Conservation (phyloP, 2,329 filamentous ascomycete species). For the Pseudonectria buxi region DNA sequence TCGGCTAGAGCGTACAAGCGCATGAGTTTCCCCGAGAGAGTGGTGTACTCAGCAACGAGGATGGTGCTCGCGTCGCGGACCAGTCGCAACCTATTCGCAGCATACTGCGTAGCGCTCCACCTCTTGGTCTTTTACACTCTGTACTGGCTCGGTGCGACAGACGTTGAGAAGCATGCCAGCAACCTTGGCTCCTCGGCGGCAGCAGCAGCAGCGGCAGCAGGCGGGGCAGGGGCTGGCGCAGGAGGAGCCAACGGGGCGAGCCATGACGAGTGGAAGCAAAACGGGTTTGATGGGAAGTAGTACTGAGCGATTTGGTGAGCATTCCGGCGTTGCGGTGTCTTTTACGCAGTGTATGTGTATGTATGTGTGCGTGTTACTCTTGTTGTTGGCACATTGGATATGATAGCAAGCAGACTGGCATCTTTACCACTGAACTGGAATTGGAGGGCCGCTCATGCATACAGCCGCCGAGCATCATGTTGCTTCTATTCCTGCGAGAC, state of each 20-base stretch:
- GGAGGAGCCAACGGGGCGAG: conserved; percentile 24
- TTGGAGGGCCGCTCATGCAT: too few species aligned
- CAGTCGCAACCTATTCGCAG: conserved; percentile 88
- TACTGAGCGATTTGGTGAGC: neutral
- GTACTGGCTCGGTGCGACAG: conserved; percentile 70
- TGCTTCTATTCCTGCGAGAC: too few species aligned
- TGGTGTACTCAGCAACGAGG: conserved; percentile 83
- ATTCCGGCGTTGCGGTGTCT: neutral
- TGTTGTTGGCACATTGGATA: too few species aligned
- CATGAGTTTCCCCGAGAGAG: conserved; percentile 85
- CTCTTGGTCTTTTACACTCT: conserved; percentile 79
- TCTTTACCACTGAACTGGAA: neutral
- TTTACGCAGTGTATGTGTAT: neutral
- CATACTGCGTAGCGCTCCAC: conserved; percentile 85
- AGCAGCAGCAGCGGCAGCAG: conserved; percentile 38
- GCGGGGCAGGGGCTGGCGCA: conserved; percentile 25
- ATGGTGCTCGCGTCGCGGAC: conserved; percentile 85
- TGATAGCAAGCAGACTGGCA: neutral
- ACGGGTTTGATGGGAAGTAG: conserved; percentile 45
- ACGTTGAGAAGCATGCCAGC: conserved; percentile 56
- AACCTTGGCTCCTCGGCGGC: conserved; percentile 44
- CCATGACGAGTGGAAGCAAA: conserved; percentile 57
- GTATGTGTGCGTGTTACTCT: neutral
- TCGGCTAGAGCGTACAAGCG: conserved; percentile 83
- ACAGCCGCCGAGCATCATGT: too few species aligned